phyloP scores from a whole-genome alignment of 805 yeast species.

The Pichia gijzeniarum region DNA sequence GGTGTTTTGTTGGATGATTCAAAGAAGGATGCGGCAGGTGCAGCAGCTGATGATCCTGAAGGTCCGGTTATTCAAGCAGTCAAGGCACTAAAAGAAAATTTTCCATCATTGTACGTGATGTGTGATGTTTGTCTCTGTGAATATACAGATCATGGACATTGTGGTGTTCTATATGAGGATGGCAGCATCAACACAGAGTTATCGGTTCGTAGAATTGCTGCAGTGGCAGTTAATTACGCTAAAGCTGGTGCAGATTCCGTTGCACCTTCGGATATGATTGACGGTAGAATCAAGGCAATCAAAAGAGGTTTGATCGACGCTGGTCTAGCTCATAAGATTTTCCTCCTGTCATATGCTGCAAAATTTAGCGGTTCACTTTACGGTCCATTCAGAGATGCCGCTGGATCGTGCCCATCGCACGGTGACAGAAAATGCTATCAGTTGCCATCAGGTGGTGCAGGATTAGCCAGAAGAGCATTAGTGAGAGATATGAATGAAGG shows the following conservation, averaged over 20 bases:
- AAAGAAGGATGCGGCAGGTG: conserved; percentile 72
- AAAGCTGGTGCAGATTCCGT: conserved; percentile 93
- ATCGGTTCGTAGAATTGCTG: conserved; percentile 79
- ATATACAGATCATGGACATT: conserved; percentile 96
- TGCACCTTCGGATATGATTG: conserved; percentile 97
- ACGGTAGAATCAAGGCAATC: conserved; percentile 86
- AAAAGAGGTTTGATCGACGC: conserved; percentile 77
- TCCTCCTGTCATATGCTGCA: conserved; percentile 91
- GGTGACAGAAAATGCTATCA: conserved; percentile 95
- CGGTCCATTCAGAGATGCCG: conserved; percentile 98
- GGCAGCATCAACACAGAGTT: conserved; percentile 73
- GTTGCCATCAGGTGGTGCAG: conserved; percentile 87
- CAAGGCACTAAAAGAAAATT: conserved; percentile 51
- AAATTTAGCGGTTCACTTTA: conserved; percentile 86
- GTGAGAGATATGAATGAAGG: conserved; percentile 85
- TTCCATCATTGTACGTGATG: conserved; percentile 81
- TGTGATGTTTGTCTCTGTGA: conserved; percentile 97
- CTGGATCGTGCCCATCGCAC: conserved; percentile 79
- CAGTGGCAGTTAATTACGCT: conserved; percentile 93
- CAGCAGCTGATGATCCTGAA: conserved; percentile 91
- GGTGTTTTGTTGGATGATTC: conserved; percentile 82
- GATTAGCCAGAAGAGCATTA: conserved; percentile 89
- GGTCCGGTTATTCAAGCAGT: conserved; percentile 90
- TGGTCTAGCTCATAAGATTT: conserved; percentile 77
- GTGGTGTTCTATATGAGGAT: conserved; percentile 85